These are phyloP conservation scores for Picochlorum sp. DNA, from an alignment of 139 green algal species.

Conservation along the genomic window DNA sequence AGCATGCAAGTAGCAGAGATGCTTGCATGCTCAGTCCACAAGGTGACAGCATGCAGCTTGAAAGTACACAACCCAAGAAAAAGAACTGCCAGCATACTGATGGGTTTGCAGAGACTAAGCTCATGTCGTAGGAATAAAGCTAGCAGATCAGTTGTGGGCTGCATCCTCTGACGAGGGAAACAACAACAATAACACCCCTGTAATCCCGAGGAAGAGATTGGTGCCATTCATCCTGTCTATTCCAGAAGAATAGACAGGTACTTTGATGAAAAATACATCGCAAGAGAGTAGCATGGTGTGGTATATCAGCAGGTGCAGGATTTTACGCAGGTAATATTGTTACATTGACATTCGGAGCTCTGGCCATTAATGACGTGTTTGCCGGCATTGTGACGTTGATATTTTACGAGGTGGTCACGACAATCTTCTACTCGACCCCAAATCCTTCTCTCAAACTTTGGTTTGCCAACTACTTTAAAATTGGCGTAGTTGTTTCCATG, in stretches of 20 bases:
- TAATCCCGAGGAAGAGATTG: not conserved
- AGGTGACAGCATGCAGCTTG: too few species aligned
- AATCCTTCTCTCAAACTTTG: conserved; percentile 20
- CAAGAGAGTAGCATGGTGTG: conserved; percentile 21
- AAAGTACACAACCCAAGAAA: too few species aligned
- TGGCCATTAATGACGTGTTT: conserved; percentile 63
- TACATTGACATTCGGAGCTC: conserved; percentile 51
- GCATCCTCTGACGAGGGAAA: not conserved
- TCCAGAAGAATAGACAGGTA: conserved; percentile 28
- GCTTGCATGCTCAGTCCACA: too few species aligned
- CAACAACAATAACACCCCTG: not conserved
- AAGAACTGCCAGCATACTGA: too few species aligned
- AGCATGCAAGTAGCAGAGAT: too few species aligned
- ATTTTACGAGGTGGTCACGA: conserved; percentile 43
- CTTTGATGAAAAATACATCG: conserved; percentile 13
- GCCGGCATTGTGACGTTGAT: conserved; percentile 44
- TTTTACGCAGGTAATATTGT: conserved; percentile 50
- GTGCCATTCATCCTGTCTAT: conserved; percentile 17
- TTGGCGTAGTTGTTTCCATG: conserved; percentile 39
- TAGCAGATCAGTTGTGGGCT: too few species aligned
- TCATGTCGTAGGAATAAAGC: too few species aligned
- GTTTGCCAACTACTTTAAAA: conserved; percentile 56
- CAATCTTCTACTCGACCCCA: conserved; percentile 25
- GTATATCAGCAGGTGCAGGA: conserved; percentile 25
- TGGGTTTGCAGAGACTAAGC: too few species aligned